Percentiles rank a stretch among this genome's conserved stretches.
Conservation (phyloP, 2,329 filamentous ascomycete species). For the Eutypella sp. region DNA sequence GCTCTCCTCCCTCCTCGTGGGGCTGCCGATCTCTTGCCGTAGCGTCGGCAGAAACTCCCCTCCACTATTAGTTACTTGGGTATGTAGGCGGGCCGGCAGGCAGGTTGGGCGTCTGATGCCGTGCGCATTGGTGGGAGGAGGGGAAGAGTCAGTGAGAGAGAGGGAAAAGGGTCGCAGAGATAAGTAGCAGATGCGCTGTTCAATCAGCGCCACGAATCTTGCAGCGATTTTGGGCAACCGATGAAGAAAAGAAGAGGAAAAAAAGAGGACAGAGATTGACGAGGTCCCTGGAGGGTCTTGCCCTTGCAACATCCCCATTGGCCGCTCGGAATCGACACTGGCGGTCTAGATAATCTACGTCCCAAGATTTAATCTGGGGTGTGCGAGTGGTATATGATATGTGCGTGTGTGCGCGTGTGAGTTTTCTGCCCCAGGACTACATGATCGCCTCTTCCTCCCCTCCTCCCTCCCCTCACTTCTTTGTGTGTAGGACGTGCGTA, state of each 20-base stretch:
- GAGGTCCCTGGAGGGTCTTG: too few relatives aligned
- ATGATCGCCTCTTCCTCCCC: not conserved
- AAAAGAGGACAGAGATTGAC: slow-evolving; percentile 16
- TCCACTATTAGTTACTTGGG: too few relatives aligned
- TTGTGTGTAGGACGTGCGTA: too few relatives aligned
- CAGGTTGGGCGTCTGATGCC: not conserved
- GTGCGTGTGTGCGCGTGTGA: too few relatives aligned
- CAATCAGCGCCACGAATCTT: slow-evolving; percentile 14
- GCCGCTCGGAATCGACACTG: slow-evolving; percentile 15
- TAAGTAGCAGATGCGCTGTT: slow-evolving; percentile 22
- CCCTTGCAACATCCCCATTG: too few relatives aligned
- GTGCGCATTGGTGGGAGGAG: slow-evolving; percentile 4
- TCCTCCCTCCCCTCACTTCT: too few relatives aligned
- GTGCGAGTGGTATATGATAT: not conserved
- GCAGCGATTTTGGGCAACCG: slow-evolving; percentile 9
- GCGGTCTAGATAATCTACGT: slow-evolving; percentile 22
- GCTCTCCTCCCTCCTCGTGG: too few relatives aligned
- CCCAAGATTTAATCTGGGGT: not conserved
- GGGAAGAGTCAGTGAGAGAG: too few relatives aligned
- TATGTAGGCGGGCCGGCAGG: too few relatives aligned
- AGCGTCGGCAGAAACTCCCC: not conserved
- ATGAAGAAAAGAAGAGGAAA: too few relatives aligned
- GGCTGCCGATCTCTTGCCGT: slow-evolving; percentile 11
- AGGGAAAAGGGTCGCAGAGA: slow-evolving; percentile 13
- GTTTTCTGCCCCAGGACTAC: not conserved